Base-by-base conservation (phyloP, 202 grass and related monocot genomes). In the Elaeis oleifera region DNA sequence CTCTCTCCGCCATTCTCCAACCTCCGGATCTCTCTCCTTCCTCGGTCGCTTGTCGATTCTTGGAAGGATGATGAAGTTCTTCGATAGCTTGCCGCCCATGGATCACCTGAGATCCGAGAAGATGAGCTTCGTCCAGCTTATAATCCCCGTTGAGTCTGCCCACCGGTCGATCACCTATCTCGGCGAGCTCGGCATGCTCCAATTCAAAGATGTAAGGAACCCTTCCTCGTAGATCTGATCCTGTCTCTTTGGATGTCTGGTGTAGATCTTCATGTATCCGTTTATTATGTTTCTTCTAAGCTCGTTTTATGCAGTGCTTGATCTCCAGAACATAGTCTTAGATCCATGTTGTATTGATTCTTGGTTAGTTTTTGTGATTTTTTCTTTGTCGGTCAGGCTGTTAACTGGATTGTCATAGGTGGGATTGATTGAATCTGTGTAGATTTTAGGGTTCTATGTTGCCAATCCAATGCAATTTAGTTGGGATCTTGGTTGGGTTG, bases 121-220 rank as follows among this genome's bases (percentile, higher is more conserved):
- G 78, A 94, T 99, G 95, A 84, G 88, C 95, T 80, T 89, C 76
- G 95, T 99, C 78, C 95, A 90, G 74, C 85, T 99, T 72, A 99
- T 99, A 61, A 94, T 89, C 65, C 95, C 95, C 70, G 89, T 84
- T 29, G 95, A 99, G 77, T 80, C 83, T 63, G 73, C 89, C 32
- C 95, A 85, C 78, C 73, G 79, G 61, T 80, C 95, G 69, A 77
- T 99, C 72, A 84, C 85, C 48, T 99, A 99, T 78, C 88, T 99
- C 59, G 88, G 95, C 31, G 94, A 99, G 76, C 85, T 99, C 50
- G 94, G 94, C 5, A 79, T 99, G 63, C 78, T 99, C 50, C 94
- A 99, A 80, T 94, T 99, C 82, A 94, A 89, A 84, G 95, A 99
- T 71, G 95, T 99, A 76, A 99, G 89, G 81, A 27, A 58, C 65